Conservation (phyloP, 352 stramenopile genomes). For the Elongisporangium senticosum region DNA sequence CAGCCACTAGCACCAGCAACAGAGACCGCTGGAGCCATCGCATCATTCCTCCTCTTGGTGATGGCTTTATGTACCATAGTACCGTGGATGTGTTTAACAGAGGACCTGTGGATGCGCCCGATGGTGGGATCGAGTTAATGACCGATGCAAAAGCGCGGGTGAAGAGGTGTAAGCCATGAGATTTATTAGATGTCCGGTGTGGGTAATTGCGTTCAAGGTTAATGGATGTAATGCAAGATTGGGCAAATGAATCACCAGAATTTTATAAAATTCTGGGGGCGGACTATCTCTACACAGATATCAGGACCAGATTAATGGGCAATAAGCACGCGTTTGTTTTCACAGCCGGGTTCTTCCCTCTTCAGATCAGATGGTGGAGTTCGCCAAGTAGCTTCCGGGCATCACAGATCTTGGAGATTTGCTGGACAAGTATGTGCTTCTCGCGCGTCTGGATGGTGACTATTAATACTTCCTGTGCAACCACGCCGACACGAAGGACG, state of each 20-base stretch:
- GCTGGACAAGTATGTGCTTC: constrained; percentile 79
- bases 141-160: no score
- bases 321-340: no score
- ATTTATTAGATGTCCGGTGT: no score
- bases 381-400: constrained; percentile 71
- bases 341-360: constrained; percentile 89
- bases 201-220: no score
- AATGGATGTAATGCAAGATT: no score
- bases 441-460: constrained; percentile 82
- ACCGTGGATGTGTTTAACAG: constrained; percentile 4
- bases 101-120: neutral
- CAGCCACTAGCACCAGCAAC: neutral
- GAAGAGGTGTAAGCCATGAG: no score
- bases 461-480: constrained; percentile 95
- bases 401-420: constrained; percentile 65
- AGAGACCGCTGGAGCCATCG: constrained; percentile 3
- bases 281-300: no score
- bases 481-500: constrained; percentile 74
- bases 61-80: neutral
- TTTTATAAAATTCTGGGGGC: no score
- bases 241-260: no score
- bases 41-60: constrained; percentile 8
- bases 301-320: no score
- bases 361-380: constrained; percentile 85
- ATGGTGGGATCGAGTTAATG: no score